A percentile compares a stretch with the other conserved stretches of the same genome.
Conservation (phyloP, 768 basidiomycete species). For the Tubosaeta sp. region DNA sequence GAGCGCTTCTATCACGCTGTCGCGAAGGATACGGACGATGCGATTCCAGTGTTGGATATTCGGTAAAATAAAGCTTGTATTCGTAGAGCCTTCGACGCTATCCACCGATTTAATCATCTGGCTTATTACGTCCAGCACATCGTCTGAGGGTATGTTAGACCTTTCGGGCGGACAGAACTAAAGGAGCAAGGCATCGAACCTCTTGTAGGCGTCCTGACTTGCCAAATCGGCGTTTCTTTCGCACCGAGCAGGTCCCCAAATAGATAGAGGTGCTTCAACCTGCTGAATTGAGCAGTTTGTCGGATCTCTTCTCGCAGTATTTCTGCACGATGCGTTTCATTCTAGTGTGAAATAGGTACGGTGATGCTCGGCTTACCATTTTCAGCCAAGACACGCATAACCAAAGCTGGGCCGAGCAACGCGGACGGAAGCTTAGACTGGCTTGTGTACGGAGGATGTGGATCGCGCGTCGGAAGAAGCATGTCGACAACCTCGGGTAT, state of each 20-base stretch:
- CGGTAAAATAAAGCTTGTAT: constrained; percentile 4
- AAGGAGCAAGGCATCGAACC: background rate
- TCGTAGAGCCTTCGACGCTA: constrained; percentile 8
- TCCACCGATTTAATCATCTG: constrained; percentile 11
- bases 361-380: constrained; percentile 1
- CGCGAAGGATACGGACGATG: background rate
- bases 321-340: constrained; percentile 5
- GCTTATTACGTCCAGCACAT: constrained; percentile 5
- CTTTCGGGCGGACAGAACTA: background rate
- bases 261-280: constrained; percentile 16
- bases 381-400: constrained; percentile 11
- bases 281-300: constrained; percentile 8
- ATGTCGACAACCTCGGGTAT: constrained; percentile 9
- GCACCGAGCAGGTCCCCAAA: constrained; percentile 7
- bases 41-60: constrained; percentile 10
- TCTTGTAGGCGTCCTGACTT: constrained; percentile 8
- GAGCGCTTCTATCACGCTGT: constrained; percentile 1
- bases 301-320: constrained; percentile 18
- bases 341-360: background rate
- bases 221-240: constrained; percentile 10
- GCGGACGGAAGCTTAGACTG: constrained; percentile 5
- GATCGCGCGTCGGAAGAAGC: constrained; percentile 7
- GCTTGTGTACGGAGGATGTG: background rate
- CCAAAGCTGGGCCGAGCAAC: constrained; percentile 13
- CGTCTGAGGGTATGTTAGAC: constrained; percentile 1